phyloP scores from a whole-genome alignment of 1,284 basidiomycete species.

The Volvariella surrecta region DNA sequence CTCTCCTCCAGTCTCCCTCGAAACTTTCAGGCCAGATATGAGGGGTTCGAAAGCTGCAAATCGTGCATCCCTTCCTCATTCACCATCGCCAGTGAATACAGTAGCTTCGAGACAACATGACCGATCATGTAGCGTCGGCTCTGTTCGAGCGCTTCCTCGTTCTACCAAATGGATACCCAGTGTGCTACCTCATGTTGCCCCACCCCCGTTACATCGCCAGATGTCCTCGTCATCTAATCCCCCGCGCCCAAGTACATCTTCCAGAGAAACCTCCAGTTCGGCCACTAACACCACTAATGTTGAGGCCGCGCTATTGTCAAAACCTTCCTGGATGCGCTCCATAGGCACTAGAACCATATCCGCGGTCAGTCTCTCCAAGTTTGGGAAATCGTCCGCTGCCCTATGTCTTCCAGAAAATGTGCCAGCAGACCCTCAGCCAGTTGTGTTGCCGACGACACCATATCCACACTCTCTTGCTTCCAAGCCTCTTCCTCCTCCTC shows the following conservation, averaged over 20 bases:
- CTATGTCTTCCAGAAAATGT: no score
- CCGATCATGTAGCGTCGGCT: constrained; percentile 36
- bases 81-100: constrained; percentile 24
- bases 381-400: constrained; percentile 12
- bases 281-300: constrained; percentile 29
- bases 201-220: constrained; percentile 17
- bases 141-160: constrained; percentile 17
- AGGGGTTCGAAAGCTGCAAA: constrained; percentile 15
- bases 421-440: not conserved
- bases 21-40: constrained; percentile 22
- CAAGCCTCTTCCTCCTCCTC: constrained; percentile 11
- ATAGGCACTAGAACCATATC: constrained; percentile 35
- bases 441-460: no score
- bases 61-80: constrained; percentile 29
- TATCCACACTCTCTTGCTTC: constrained; percentile 2
- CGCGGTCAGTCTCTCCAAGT: constrained; percentile 20
- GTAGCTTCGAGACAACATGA: constrained; percentile 26
- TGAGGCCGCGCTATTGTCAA: constrained; percentile 18
- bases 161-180: constrained; percentile 47
- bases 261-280: constrained; percentile 48
- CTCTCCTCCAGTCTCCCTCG: constrained; percentile 23
- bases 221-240: constrained; percentile 23
- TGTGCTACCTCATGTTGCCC: constrained; percentile 51
- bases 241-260: constrained; percentile 61
- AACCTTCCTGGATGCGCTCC: constrained; percentile 38